These are phyloP conservation scores for Brassica cretica DNA, from an alignment of 345 rosid species.

Conservation along the genomic window DNA sequence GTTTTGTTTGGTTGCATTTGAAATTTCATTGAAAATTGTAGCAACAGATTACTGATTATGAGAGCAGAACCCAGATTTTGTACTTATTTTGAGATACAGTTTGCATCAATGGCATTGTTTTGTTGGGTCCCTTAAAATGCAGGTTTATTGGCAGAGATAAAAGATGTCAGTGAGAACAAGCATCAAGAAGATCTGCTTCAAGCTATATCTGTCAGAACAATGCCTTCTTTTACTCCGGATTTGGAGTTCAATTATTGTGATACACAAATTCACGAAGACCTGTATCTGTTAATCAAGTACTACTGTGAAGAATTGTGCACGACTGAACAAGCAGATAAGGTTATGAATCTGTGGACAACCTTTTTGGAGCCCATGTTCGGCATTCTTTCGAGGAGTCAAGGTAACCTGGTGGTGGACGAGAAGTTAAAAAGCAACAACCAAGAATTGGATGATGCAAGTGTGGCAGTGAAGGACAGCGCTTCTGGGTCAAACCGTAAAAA, in stretches of 20 bases:
- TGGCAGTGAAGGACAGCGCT: slow-evolving; percentile 52
- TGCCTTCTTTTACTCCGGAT: slow-evolving; percentile 62
- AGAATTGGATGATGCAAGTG: slow-evolving; percentile 47
- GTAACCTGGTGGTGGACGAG: slow-evolving; percentile 64
- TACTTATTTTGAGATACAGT: slow-evolving; percentile 3
- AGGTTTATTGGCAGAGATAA: slow-evolving; percentile 87
- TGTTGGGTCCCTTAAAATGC: slow-evolving; percentile 29
- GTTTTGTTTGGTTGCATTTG: background rate
- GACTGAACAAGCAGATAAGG: slow-evolving; percentile 77
- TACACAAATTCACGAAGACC: slow-evolving; percentile 77
- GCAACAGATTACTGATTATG: background rate
- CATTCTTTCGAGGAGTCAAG: slow-evolving; percentile 69
- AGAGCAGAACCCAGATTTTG: slow-evolving; percentile 14
- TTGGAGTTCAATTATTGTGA: slow-evolving; percentile 78
- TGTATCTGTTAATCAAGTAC: slow-evolving; percentile 84
- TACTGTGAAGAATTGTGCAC: slow-evolving; percentile 86
- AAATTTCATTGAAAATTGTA: background rate
- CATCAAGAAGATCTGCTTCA: slow-evolving; percentile 73
- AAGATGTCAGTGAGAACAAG: slow-evolving; percentile 87
- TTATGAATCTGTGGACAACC: slow-evolving; percentile 86
- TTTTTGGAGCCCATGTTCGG: slow-evolving; percentile 90
- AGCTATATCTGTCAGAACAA: slow-evolving; percentile 73
- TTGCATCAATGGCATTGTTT: slow-evolving; percentile 19
- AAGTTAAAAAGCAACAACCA: slow-evolving; percentile 49
- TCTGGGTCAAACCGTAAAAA: slow-evolving; percentile 51